Conservation (phyloP, 345 rosid species). For the Aegle marmelos region DNA sequence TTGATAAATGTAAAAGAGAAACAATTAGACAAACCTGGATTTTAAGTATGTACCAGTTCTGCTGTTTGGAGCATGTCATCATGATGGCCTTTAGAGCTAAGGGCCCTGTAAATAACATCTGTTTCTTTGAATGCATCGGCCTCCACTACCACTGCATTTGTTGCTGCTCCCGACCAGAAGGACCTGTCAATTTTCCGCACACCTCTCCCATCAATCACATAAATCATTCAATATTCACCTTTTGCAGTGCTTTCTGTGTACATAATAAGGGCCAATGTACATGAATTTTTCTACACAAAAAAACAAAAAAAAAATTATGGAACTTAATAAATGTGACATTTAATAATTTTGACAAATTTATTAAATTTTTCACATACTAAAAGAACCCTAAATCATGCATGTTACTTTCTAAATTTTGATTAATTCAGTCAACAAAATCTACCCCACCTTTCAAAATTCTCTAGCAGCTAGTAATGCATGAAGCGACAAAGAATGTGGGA, state of each 20-base stretch:
- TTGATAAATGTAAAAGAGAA: not conserved
- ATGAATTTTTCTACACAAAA: too few relatives aligned
- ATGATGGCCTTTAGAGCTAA: conserved; percentile 71
- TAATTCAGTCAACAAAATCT: not conserved
- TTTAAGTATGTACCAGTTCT: conserved; percentile 53
- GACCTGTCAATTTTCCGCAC: conserved; percentile 40
- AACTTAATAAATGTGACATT: too few relatives aligned
- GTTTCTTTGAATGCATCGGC: conserved; percentile 97
- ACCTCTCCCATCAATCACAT: not conserved
- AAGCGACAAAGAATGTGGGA: too few relatives aligned
- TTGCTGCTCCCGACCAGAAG: conserved; percentile 76
- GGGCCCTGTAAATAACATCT: conserved; percentile 82
- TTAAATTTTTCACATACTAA: too few relatives aligned
- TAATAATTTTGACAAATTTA: too few relatives aligned
- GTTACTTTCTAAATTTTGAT: not conserved
- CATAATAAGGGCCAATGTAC: too few relatives aligned
- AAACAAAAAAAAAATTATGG: too few relatives aligned
- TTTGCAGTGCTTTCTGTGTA: too few relatives aligned
- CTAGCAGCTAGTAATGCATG: not conserved
- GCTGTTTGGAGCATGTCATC: conserved; percentile 83
- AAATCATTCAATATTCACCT: not conserved
- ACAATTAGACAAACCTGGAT: not conserved
- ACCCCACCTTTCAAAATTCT: not conserved
- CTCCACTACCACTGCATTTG: conserved; percentile 78
- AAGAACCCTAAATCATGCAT: not conserved